Evolutionary conservation across 495 filamentous ascomycete genomes (phyloP), one percentile per base, ranked within the genome.

Genomic region (Talaromyces nanjingensis): DNA sequence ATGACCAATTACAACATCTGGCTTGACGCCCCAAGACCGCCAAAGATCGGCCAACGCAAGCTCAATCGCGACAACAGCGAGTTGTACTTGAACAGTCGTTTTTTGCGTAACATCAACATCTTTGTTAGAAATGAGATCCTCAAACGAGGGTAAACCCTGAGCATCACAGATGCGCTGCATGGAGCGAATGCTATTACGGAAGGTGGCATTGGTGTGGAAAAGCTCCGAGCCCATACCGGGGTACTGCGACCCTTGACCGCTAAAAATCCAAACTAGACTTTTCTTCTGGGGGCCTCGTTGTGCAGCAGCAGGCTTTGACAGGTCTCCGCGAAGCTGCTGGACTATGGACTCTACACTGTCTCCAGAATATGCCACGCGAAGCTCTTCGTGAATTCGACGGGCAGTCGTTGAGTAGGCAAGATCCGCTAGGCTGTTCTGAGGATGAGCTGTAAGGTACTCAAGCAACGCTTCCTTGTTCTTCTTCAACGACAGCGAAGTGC

Each of bases 341-440:
- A 7, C 69, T 47, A 65, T 60, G 58, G 70, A 55, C 9, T 37
- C 55, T 8, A 70, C 29, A 18, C 52, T 63, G 29, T 31, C 29
- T 37, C 33, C 33, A 3, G 11, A 9, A 37, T 37, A 37, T 37
- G 9, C 33, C 0, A 37, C 33, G 3, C 33, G 33, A 14, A 79
- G 74, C 1, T 78, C 87, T n/a, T 92, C 87, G 65, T 93, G 91
- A 16, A 89, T 85, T n/a, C 87, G 87, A 63, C 91, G 84, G 42
- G 91, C 91, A 5, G 91, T 94, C 1, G 88, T 91, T 6, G 89
- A 91, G 72, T 94, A 96, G 3, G 91, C 85, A 3, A 94, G 72
- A 58, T 83, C 75, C 4, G 69, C 69, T 18, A 63, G 16, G 5
- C 7, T 16, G 3, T 3, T 63, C 5, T 22, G 22, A 9, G 69